A percentile compares a stretch with the other conserved stretches of the same genome.
phyloP scores from a whole-genome alignment of 1,284 basidiomycete genomes.

The Phenoliferia sp. region DNA sequence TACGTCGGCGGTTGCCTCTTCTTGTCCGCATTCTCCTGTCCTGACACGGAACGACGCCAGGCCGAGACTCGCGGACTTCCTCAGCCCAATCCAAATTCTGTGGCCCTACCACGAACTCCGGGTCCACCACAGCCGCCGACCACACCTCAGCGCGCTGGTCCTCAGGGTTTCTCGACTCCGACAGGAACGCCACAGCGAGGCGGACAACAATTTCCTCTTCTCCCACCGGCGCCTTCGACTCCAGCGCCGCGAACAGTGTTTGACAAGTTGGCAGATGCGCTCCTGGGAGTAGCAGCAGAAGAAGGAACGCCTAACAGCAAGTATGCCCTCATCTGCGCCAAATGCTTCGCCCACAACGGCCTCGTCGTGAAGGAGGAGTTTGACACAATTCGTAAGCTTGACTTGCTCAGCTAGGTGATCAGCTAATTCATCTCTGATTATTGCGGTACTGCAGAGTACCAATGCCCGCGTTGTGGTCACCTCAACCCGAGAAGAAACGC shows the following conservation, averaged over 20 bases:
- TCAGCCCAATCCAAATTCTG: not conserved
- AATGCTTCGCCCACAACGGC: conserved; percentile 91
- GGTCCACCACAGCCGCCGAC: not conserved
- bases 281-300: conserved; percentile 44
- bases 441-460: conserved; percentile 57
- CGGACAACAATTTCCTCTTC: conserved; percentile 2
- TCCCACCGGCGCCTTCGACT: conserved; percentile 30
- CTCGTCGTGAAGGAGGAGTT: conserved; percentile 83
- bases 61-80: conserved; percentile 1
- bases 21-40: conserved; percentile 18
- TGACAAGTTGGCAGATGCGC: conserved; percentile 45
- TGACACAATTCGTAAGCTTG: conserved; percentile 74
- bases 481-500: conserved; percentile 56
- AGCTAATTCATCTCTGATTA: not conserved
- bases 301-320: conserved; percentile 49
- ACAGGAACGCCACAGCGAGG: conserved; percentile 6
- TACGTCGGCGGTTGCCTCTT: conserved; percentile 21
- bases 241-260: conserved; percentile 33
- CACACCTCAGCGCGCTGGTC: not conserved
- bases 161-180: not conserved
- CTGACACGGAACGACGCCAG: not conserved
- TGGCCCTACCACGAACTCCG: not conserved
- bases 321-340: conserved; percentile 90
- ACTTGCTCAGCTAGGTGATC: not conserved
- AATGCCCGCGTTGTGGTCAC: conserved; percentile 67